Base-by-base conservation (phyloP, 768 basidiomycete genomes). In the Termitomyces sp. region DNA sequence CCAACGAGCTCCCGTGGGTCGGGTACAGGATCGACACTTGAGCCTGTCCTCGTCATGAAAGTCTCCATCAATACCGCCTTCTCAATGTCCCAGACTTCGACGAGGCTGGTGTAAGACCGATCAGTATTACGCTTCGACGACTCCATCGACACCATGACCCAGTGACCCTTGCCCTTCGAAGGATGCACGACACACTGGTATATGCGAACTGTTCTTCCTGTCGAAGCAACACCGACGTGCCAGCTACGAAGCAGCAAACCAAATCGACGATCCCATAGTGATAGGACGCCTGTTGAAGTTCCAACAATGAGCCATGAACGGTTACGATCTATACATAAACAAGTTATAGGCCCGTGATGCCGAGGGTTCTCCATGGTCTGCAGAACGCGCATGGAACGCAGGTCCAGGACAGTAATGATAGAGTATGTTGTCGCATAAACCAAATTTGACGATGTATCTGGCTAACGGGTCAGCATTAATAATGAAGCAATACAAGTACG, bases 81-180 rank as follows among this genome's bases (percentile, higher is more conserved):
- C 70, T 96, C 94, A 51, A 98, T 84, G 66, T 98, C 94, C 91
- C 94, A 97, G 1, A 94, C 89, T 66, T 97, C 93, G 6, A 93
- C 76, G 43, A 94, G 68, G 34, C 77, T 75, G 14, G 78, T 76
- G 10, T 78, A 76, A 2, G 76, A 63, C 8, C 70, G 72, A 55
- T 82, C 79, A 3, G 64, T 52, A 46, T 54, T 71, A 62, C 74
- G 78, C 55, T 70, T 73, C 10, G 75, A 73, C 0, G 82, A 74
- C 64, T 89, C 89, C 16, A 88, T 71, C 0, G 94, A 83, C 43
- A 97, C 89, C 70, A 97, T 84, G 44, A 98, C 77, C 93, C 94
- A 98, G 47, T 88, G 85, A 0, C 94, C 94, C 58, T 84, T 83
- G 19, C 94, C 94, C 65, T 86, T 91, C 0, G 87, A 82, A 0